phyloP scores from a whole-genome alignment of 2,329 filamentous ascomycete genomes.

The Pezicula neosporulosa region DNA sequence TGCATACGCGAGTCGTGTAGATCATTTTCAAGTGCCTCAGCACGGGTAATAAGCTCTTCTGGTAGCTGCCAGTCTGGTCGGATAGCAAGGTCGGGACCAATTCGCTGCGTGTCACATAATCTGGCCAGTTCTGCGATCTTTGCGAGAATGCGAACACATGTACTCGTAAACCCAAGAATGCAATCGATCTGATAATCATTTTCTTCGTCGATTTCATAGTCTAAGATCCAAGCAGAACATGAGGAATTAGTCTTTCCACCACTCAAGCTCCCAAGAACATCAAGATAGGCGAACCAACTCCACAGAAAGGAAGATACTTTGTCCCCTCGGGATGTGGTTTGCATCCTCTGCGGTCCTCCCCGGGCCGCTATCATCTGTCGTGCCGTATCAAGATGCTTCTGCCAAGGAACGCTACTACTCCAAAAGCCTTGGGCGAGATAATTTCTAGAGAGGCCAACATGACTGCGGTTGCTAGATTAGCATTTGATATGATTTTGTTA shows the following conservation, averaged over 20 bases:
- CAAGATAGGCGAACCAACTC: constrained; percentile 81
- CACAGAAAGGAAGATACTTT: constrained; percentile 70
- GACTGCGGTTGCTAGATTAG: constrained; percentile 75
- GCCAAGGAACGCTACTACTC: constrained; percentile 79
- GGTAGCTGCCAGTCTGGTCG: constrained; percentile 55
- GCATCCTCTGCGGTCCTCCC: constrained; percentile 52
- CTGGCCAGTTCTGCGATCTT: constrained; percentile 70
- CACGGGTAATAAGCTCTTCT: constrained; percentile 48
- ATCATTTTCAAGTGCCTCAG: constrained; percentile 56
- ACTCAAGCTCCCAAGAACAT: constrained; percentile 70
- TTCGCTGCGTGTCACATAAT: constrained; percentile 62
- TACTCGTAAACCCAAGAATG: constrained; percentile 73
- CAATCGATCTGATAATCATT: constrained; percentile 73
- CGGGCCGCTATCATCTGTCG: constrained; percentile 71
- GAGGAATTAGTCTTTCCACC: constrained; percentile 41
- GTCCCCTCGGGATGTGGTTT: constrained; percentile 42
- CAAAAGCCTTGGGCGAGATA: constrained; percentile 77
- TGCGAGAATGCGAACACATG: constrained; percentile 67
- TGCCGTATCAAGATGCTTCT: constrained; percentile 72
- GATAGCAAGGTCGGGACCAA: constrained; percentile 48
- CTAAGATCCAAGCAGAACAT: constrained; percentile 27
- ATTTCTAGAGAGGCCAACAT: constrained; percentile 84
- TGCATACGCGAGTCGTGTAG: constrained; percentile 52
- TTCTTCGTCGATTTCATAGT: constrained; percentile 49
- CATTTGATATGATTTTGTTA: constrained; percentile 62